phyloP scores from a whole-genome alignment of 768 basidiomycete genomes.

The Tylopilus plumbeoviolaceoides region DNA sequence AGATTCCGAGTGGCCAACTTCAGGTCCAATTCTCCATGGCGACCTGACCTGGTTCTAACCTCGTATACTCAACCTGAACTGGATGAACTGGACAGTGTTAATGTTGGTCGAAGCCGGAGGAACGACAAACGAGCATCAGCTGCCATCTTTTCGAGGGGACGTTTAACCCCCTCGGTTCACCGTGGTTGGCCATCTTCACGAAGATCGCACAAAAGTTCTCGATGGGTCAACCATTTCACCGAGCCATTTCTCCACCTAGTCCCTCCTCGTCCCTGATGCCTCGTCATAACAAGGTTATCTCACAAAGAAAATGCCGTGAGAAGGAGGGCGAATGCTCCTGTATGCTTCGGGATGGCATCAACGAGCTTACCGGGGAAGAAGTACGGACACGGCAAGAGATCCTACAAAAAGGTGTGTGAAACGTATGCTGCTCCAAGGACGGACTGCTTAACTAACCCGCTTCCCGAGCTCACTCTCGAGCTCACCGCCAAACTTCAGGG shows the following conservation, averaged over 20 bases:
- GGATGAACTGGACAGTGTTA: background rate
- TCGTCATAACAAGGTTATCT: constrained; percentile 9
- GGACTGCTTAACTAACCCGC: background rate
- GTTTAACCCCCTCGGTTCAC: constrained; percentile 7
- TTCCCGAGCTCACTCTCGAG: too few relatives aligned
- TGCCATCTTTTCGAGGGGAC: background rate
- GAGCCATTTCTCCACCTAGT: background rate
- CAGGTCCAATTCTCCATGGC: too few relatives aligned
- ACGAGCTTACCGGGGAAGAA: constrained; percentile 14
- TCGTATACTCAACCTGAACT: too few relatives aligned
- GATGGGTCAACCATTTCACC: background rate
- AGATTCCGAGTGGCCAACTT: too few relatives aligned
- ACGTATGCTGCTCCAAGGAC: background rate
- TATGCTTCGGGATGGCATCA: constrained; percentile 17
- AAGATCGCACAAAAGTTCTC: background rate
- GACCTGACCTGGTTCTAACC: background rate
- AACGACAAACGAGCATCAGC: background rate
- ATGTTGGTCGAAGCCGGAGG: background rate
- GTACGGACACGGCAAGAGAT: constrained; percentile 20
- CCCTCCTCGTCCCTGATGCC: background rate
- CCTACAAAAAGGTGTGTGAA: constrained; percentile 17
- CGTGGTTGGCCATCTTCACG: too few relatives aligned
- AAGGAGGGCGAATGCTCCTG: constrained; percentile 22
- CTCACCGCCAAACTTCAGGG: too few relatives aligned
- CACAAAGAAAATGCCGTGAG: constrained; percentile 20